A percentile compares a stretch with the other conserved stretches of the same genome.
These are phyloP conservation scores for Xylaria sp. DNA, from an alignment of 2,329 filamentous ascomycete species.

Conservation along the genomic window DNA sequence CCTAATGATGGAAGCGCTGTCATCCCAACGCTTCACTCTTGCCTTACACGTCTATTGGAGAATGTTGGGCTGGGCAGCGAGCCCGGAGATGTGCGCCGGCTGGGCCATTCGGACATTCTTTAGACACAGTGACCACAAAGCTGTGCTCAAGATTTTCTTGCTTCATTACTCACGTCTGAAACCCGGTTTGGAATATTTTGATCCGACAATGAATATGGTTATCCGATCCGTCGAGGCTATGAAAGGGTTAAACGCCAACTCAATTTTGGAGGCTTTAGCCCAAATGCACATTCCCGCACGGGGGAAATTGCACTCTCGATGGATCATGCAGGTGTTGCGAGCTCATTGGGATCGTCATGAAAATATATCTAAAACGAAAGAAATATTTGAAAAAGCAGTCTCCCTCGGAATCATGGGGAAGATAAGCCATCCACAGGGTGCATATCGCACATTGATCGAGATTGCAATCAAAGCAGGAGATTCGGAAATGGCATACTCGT, in stretches of 20 bases:
- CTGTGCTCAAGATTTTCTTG: slow-evolving; percentile 52
- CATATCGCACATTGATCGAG: slow-evolving; percentile 56
- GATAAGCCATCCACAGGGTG: slow-evolving; percentile 45
- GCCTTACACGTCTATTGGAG: slow-evolving; percentile 51
- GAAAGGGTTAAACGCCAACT: slow-evolving; percentile 44
- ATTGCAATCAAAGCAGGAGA: slow-evolving; percentile 53
- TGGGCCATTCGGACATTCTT: slow-evolving; percentile 51
- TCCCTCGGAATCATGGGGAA: slow-evolving; percentile 42
- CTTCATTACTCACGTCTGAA: slow-evolving; percentile 47
- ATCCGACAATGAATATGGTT: slow-evolving; percentile 48
- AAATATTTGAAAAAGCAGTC: slow-evolving; percentile 47
- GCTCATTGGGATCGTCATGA: slow-evolving; percentile 50
- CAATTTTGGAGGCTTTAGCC: slow-evolving; percentile 49
- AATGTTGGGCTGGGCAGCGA: slow-evolving; percentile 43
- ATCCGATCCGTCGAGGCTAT: slow-evolving; percentile 49
- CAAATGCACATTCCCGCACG: slow-evolving; percentile 39
- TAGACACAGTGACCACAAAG: slow-evolving; percentile 47
- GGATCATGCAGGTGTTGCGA: slow-evolving; percentile 53
- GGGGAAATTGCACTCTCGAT: slow-evolving; percentile 48
- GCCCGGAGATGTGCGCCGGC: slow-evolving; percentile 43
- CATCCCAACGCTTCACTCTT: slow-evolving; percentile 35
- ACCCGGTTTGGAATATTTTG: slow-evolving; percentile 40
- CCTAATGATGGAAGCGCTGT: slow-evolving; percentile 49
- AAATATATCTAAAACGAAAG: slow-evolving; percentile 44
- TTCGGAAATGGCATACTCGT: slow-evolving; percentile 47